Evolutionary conservation across 768 basidiomycete genomes (phyloP).

Genomic region (Lactifluus pinguis): DNA sequence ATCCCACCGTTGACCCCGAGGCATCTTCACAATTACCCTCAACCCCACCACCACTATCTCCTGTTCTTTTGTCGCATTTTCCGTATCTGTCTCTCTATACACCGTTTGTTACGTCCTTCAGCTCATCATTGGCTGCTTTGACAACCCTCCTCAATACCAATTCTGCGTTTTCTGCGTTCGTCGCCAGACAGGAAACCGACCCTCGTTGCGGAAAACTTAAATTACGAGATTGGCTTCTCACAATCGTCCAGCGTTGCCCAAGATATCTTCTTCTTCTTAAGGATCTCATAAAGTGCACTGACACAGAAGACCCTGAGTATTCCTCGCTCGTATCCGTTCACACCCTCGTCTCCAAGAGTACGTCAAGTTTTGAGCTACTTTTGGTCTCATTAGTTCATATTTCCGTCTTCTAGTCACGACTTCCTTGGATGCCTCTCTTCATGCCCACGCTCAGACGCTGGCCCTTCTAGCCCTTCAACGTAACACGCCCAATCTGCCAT

Average conservation of each 20-base stretch:
- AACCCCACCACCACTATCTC: slow-evolving; percentile 39
- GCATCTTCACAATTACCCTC: slow-evolving; percentile 10
- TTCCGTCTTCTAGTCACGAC: slow-evolving; percentile 47
- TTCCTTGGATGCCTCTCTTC: slow-evolving; percentile 71
- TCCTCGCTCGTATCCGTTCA: slow-evolving; percentile 50
- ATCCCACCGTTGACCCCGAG: slow-evolving; percentile 8
- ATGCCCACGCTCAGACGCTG: slow-evolving; percentile 69
- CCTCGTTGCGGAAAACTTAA: slow-evolving; percentile 65
- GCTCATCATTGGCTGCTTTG: slow-evolving; percentile 52
- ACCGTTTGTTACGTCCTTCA: slow-evolving; percentile 75
- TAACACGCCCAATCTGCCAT: slow-evolving; percentile 64
- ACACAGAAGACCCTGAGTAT: slow-evolving; percentile 58
- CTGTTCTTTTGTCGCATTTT: slow-evolving; percentile 68
- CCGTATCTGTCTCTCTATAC: slow-evolving; percentile 84
- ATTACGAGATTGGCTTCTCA: slow-evolving; percentile 77
- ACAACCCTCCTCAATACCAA: slow-evolving; percentile 46
- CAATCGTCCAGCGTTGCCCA: slow-evolving; percentile 82
- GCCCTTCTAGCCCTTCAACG: slow-evolving; percentile 71
- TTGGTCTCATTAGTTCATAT: slow-evolving; percentile 10
- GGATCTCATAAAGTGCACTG: slow-evolving; percentile 66
- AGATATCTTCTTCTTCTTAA: slow-evolving; percentile 77
- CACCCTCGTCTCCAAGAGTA: slow-evolving; percentile 68
- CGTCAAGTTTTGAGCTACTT: slow-evolving; percentile 13
- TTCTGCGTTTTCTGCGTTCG: slow-evolving; percentile 50
- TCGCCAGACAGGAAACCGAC: slow-evolving; percentile 57